Percentiles rank a stretch among this genome's conserved stretches.
Evolutionary conservation across 2,329 filamentous ascomycete species (phyloP).

Genomic region (Fusarium sterilihyphosum): DNA sequence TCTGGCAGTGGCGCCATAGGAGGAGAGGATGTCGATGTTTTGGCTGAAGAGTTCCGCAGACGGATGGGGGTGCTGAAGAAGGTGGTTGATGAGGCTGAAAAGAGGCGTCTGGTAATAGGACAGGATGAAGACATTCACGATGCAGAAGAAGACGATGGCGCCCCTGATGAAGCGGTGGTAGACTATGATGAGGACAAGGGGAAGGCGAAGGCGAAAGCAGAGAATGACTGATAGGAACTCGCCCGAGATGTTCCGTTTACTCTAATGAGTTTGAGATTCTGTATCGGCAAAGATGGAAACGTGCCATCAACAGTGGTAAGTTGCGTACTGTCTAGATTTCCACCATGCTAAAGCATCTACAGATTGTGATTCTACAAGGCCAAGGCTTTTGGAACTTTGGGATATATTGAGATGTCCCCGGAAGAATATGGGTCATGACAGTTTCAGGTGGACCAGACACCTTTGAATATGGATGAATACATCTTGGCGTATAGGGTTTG

Average conservation of each 20-base stretch:
- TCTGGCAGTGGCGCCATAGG: slow-evolving; percentile 46
- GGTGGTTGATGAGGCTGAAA: slow-evolving; percentile 63
- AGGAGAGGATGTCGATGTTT: slow-evolving; percentile 59
- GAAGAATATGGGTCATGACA: slow-evolving; percentile 5
- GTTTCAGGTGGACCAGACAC: slow-evolving; percentile 39
- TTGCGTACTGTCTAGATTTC: not conserved
- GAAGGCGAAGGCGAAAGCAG: slow-evolving; percentile 14
- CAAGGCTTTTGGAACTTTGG: not conserved
- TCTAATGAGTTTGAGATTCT: not conserved
- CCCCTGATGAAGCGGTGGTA: slow-evolving; percentile 29
- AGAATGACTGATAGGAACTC: slow-evolving; percentile 13
- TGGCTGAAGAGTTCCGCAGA: slow-evolving; percentile 67
- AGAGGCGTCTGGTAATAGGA: slow-evolving; percentile 50
- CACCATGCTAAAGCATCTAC: not conserved
- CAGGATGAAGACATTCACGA: slow-evolving; percentile 12
- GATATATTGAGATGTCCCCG: not conserved
- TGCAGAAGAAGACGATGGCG: slow-evolving; percentile 14
- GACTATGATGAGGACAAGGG: slow-evolving; percentile 32
- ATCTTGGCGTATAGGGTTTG: slow-evolving; percentile 33
- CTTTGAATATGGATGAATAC: slow-evolving; percentile 16
- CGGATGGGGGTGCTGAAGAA: slow-evolving; percentile 65
- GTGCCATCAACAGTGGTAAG: slow-evolving; percentile 5
- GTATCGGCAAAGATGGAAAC: not conserved
- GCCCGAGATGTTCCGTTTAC: not conserved
- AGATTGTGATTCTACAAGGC: not conserved